Evolutionary conservation across 2,329 filamentous ascomycete genomes (phyloP), one percentile per base, ranked within the genome.

Genomic region (Stemphylium lycopersici): DNA sequence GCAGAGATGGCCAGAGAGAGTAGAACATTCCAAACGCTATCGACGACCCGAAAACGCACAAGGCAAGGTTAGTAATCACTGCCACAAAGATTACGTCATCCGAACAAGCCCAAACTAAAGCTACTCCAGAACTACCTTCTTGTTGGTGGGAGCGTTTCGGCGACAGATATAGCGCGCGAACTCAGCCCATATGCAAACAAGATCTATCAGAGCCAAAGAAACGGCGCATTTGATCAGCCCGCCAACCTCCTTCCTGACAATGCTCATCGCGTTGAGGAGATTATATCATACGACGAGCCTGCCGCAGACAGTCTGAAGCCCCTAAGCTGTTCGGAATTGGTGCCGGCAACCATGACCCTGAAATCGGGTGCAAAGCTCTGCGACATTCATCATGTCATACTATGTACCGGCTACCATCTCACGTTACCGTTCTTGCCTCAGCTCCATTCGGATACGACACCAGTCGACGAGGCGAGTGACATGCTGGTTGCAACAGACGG

Each of bases 331-430:
- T 61, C 72, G 0, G 69, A 74, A 0, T 64, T 78, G 0, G 80
- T 87, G 7, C 83, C 83, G 0, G 79, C 82, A 0, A 78, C 70
- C 0, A 72, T 86, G 1, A 75, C 79, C 0, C 73, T 90, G 1
- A 79, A 77, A 38, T 81, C 85, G 20, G 87, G 86, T 0, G 62
- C 74, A 0, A 73, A 73, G 1, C 63, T 91, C 0, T 76, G 76
- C 16, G 77, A 80, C 8, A 84, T 91, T 32, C 81, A 91, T 62
- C 75, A 78, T 13, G 79, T 91, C 0, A 79, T 91, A 16, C 67
- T 91, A 4, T 85, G 83, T 13, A 91, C 88, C 0, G 88, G 89
- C 0, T 91, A 91, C 63, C 83, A 88, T 62, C 84, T 85, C 12
- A 84, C 84, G 0, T 81, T 88, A 13, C 88, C 88, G 0, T 91